A percentile compares a stretch with the other conserved stretches of the same genome.
These are phyloP conservation scores for Silene uniflora DNA, from an alignment of 148 eudicot species.

Conservation along the genomic window DNA sequence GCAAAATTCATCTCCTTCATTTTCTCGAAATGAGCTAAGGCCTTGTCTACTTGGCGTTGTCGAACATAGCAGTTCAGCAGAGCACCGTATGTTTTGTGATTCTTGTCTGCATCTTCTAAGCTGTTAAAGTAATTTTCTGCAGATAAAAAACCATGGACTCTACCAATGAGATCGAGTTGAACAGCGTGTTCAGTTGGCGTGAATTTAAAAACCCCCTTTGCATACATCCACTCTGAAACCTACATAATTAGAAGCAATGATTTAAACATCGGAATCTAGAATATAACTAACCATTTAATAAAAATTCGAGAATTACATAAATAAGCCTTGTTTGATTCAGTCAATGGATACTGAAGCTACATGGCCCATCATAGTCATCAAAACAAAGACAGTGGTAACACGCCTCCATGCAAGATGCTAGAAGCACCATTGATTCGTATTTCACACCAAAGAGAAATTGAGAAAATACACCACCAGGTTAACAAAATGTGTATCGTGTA, in stretches of 20 bases:
- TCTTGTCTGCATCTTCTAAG: conserved; percentile 57
- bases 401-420: too few species aligned
- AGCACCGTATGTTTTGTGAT: conserved; percentile 78
- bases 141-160: conserved; percentile 57
- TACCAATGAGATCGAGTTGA: conserved; percentile 80
- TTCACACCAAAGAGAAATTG: too few species aligned
- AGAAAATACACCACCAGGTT: too few species aligned
- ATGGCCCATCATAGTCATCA: too few species aligned
- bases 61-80: conserved; percentile 89
- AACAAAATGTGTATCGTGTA: neutral
- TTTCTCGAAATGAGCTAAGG: conserved; percentile 57
- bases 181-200: conserved; percentile 74
- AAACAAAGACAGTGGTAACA: too few species aligned
- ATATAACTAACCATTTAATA: neutral
- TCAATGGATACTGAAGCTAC: too few species aligned
- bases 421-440: too few species aligned
- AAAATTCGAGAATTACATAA: too few species aligned
- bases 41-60: conserved; percentile 56
- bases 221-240: conserved; percentile 87
- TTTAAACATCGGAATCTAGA: neutral
- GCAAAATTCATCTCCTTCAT: conserved; percentile 78
- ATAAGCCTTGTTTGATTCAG: too few species aligned
- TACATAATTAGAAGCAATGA: conserved; percentile 21
- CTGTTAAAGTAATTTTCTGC: conserved; percentile 75
- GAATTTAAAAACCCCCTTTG: conserved; percentile 45